phyloP scores from a whole-genome alignment of 306 rosid genomes.

The Coriaria nepalensis region DNA sequence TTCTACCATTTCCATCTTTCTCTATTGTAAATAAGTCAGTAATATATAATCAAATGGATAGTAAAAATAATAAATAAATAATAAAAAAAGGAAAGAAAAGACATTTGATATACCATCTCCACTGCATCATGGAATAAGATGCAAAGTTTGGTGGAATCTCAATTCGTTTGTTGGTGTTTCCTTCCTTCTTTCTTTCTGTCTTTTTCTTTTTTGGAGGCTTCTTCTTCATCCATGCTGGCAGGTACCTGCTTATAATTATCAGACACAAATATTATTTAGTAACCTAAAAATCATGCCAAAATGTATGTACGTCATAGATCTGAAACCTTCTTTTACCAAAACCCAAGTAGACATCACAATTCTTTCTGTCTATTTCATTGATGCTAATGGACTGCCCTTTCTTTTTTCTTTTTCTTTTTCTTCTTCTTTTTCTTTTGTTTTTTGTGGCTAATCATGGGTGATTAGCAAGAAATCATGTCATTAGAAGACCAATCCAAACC shows the following conservation, averaged over 20 bases:
- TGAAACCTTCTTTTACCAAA: constrained; percentile 2
- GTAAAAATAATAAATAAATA: too few species aligned
- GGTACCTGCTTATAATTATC: not conserved
- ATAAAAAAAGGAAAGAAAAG: too few species aligned
- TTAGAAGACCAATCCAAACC: too few species aligned
- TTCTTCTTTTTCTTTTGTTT: not conserved
- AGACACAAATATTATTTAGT: too few species aligned
- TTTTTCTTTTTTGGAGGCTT: constrained; percentile 5
- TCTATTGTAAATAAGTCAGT: too few species aligned
- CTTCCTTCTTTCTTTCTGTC: too few species aligned
- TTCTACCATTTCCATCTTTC: not conserved
- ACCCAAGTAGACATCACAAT: not conserved
- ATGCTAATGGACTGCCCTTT: not conserved
- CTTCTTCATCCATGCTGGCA: not conserved
- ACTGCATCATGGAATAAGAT: too few species aligned
- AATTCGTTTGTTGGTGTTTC: too few species aligned
- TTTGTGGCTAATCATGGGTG: not conserved
- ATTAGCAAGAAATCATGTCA: too few species aligned
- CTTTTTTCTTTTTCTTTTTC: not conserved
- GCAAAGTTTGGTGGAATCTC: too few species aligned
- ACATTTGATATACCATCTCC: too few species aligned
- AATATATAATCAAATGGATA: too few species aligned
- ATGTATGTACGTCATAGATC: not conserved
- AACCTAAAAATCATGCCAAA: not conserved
- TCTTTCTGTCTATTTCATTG: constrained; percentile 4